These are phyloP conservation scores for Biscutella laevigata DNA, from an alignment of 441 rosid genomes.

Conservation along the genomic window DNA sequence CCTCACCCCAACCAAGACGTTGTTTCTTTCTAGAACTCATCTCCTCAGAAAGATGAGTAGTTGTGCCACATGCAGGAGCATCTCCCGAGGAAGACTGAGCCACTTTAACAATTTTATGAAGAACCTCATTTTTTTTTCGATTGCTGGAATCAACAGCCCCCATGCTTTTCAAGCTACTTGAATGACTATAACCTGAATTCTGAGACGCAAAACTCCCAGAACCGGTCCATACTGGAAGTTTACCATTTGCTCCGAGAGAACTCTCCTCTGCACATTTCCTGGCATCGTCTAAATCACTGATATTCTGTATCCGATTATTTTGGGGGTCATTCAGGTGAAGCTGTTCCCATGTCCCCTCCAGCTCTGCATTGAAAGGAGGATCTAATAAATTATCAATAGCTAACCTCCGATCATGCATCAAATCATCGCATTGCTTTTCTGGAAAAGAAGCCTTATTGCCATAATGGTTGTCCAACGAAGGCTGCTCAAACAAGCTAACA, in stretches of 20 bases:
- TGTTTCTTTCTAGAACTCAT: constrained; percentile 69
- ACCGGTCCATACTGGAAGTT: constrained; percentile 68
- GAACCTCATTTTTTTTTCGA: constrained; percentile 46
- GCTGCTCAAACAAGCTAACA: constrained; percentile 22
- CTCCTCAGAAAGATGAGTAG: constrained; percentile 53
- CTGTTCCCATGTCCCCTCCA: constrained; percentile 20
- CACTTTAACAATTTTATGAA: constrained; percentile 37
- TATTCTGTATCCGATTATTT: constrained; percentile 37
- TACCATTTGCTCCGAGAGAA: constrained; percentile 56
- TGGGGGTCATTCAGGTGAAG: constrained; percentile 41
- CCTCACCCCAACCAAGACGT: constrained; percentile 98
- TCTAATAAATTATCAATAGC: constrained; percentile 17
- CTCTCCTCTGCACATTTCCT: constrained; percentile 47
- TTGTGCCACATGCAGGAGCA: constrained; percentile 45
- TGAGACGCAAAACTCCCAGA: constrained; percentile 84
- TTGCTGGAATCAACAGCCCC: constrained; percentile 69
- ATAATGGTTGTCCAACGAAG: constrained; percentile 18
- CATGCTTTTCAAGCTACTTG: constrained; percentile 82
- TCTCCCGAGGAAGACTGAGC: constrained; percentile 58
- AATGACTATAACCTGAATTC: constrained; percentile 87
- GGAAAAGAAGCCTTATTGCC: constrained; percentile 22
- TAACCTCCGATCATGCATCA: constrained; percentile 18
- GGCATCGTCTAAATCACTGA: constrained; percentile 37
- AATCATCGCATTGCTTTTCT: constrained; percentile 24
- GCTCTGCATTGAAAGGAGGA: constrained; percentile 20